Evolutionary conservation across 805 yeast species (phyloP).

Genomic region (Teunomyces funiuensis): DNA sequence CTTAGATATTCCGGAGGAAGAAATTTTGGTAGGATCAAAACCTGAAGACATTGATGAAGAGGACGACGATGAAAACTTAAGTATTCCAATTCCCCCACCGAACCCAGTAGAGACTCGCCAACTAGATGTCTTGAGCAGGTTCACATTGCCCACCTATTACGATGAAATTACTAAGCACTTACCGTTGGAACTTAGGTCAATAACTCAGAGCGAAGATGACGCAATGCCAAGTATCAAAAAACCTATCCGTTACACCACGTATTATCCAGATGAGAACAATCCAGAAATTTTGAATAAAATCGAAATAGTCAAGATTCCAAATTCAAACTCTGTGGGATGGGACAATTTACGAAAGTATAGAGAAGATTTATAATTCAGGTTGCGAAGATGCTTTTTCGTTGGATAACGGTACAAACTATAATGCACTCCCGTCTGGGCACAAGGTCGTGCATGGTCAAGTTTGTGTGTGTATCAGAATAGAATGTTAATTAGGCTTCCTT

Average conservation of each 20-base stretch:
- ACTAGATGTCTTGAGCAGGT: slow-evolving; percentile 24
- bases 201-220: slow-evolving; percentile 7
- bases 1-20: slow-evolving; percentile 8
- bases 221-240: slow-evolving; percentile 25
- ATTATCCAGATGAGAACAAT: slow-evolving; percentile 29
- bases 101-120: slow-evolving; percentile 18
- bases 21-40: slow-evolving; percentile 1
- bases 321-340: slow-evolving; percentile 44
- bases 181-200: slow-evolving; percentile 26
- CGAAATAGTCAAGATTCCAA: slow-evolving; percentile 43
- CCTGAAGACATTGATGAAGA: slow-evolving; percentile 10
- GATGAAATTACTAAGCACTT: slow-evolving; percentile 31
- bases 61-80: slow-evolving; percentile 12
- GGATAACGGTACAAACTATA: no score
- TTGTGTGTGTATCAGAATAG: neutral
- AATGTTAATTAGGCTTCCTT: neutral
- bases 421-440: neutral
- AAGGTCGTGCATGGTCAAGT: slow-evolving; percentile 4
- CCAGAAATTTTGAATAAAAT: slow-evolving; percentile 37
- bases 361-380: slow-evolving; percentile 5
- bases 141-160: slow-evolving; percentile 34
- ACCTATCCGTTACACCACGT: slow-evolving; percentile 32
- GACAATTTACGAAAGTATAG: slow-evolving; percentile 39
- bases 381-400: no score
- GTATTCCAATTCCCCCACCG: slow-evolving; percentile 18